These are phyloP conservation scores for Tolypocladium nubicola DNA, from an alignment of 2,329 filamentous ascomycete species.

Conservation along the genomic window DNA sequence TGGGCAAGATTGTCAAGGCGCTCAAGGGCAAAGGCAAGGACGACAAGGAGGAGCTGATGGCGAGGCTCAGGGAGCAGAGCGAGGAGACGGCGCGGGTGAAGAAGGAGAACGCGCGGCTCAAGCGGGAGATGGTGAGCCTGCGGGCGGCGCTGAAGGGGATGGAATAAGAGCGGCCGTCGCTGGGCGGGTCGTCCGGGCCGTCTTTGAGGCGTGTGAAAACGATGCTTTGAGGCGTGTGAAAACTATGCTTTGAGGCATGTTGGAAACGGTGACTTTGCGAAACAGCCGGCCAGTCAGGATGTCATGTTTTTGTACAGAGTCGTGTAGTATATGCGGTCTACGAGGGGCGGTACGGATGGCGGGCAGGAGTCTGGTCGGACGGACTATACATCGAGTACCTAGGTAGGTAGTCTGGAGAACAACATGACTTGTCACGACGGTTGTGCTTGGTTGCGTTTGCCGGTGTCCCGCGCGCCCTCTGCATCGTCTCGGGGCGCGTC, in stretches of 20 bases:
- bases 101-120: conserved; percentile 77
- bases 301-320: background rate
- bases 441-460: background rate
- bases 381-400: background rate
- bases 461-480: background rate
- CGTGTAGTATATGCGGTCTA: background rate
- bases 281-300: background rate
- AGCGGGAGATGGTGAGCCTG: conserved; percentile 69
- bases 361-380: background rate
- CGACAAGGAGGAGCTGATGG: conserved; percentile 68
- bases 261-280: background rate
- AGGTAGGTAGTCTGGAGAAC: background rate
- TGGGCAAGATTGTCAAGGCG: conserved; percentile 71
- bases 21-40: conserved; percentile 63
- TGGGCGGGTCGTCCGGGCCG: background rate
- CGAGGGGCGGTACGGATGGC: background rate
- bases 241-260: background rate
- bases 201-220: background rate
- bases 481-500: background rate
- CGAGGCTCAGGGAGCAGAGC: conserved; percentile 58
- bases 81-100: conserved; percentile 70
- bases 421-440: background rate
- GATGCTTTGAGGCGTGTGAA: background rate
- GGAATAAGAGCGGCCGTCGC: conserved; percentile 15
- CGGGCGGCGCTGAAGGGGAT: conserved; percentile 41